Evolutionary conservation across 1,139 yeast species (phyloP).

Genomic region (Debaryomyces robertsiae): DNA sequence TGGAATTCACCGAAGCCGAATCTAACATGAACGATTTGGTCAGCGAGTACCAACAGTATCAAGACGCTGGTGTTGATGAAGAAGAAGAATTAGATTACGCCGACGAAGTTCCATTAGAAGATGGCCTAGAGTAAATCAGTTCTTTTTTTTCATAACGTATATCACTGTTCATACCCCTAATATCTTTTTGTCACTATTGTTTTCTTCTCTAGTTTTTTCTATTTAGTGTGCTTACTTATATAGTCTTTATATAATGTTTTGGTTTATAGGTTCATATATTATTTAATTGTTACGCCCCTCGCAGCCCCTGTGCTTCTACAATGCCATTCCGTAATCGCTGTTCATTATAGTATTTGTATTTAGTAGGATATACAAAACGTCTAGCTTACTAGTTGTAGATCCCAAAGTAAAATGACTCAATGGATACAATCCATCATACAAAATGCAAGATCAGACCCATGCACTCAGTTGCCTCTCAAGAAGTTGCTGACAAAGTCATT

Average conservation of each 20-base stretch:
- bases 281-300: slow-evolving; percentile 6
- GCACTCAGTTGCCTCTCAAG: slow-evolving; percentile 54
- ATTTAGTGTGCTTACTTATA: slow-evolving; percentile 12
- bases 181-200: slow-evolving; percentile 9
- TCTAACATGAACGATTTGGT: slow-evolving; percentile 83
- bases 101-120: slow-evolving; percentile 63
- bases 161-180: slow-evolving; percentile 9
- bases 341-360: slow-evolving; percentile 7
- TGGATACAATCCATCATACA: slow-evolving; percentile 2
- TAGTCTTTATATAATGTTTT: slow-evolving; percentile 11
- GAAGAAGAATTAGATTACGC: slow-evolving; percentile 70
- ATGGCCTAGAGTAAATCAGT: slow-evolving; percentile 43
- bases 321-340: slow-evolving; percentile 3
- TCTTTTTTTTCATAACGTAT: slow-evolving; percentile 5
- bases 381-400: neutral
- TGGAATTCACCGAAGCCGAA: slow-evolving; percentile 90
- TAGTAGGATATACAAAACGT: slow-evolving; percentile 3
- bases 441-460: slow-evolving; percentile 7
- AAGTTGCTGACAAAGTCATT: slow-evolving; percentile 70
- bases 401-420: slow-evolving; percentile 4
- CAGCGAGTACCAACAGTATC: slow-evolving; percentile 90
- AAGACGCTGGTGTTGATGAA: slow-evolving; percentile 77
- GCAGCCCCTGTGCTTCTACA: slow-evolving; percentile 6
- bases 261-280: slow-evolving; percentile 13
- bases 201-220: slow-evolving; percentile 12